Evolutionary conservation across 1,284 basidiomycete genomes (phyloP).

Genomic region (Cryptococcus wingfieldii): DNA sequence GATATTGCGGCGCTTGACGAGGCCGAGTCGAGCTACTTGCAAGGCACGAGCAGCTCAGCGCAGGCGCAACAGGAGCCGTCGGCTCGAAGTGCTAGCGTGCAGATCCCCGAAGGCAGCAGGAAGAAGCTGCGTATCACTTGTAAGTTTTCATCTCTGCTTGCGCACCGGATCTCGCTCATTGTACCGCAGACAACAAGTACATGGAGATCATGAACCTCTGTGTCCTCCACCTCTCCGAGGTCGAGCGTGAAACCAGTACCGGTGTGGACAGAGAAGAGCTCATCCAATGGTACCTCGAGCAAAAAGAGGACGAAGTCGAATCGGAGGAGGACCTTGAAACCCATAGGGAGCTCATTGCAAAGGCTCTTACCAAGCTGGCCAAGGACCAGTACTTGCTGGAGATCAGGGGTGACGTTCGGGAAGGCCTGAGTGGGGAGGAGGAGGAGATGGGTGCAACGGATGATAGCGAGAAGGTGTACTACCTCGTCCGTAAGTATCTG

Average conservation of each 20-base stretch:
- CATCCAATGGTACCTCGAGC: slow-evolving; percentile 94
- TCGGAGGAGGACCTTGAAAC: slow-evolving; percentile 86
- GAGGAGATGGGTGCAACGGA: slow-evolving; percentile 20
- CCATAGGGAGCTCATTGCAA: slow-evolving; percentile 83
- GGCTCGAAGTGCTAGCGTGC: slow-evolving; percentile 24
- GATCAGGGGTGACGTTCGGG: slow-evolving; percentile 72
- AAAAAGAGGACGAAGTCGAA: slow-evolving; percentile 75
- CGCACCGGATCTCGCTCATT: background rate
- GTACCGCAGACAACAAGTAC: slow-evolving; percentile 70
- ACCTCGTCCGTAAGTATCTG: slow-evolving; percentile 44
- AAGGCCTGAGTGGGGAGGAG: slow-evolving; percentile 58
- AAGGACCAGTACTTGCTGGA: slow-evolving; percentile 87
- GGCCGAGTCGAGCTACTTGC: slow-evolving; percentile 38
- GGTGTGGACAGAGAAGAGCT: slow-evolving; percentile 85
- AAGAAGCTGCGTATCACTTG: slow-evolving; percentile 80
- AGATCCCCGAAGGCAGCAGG: slow-evolving; percentile 50
- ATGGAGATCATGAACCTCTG: slow-evolving; percentile 78
- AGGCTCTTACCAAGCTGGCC: slow-evolving; percentile 82
- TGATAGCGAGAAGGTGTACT: slow-evolving; percentile 39
- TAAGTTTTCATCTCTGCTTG: slow-evolving; percentile 19
- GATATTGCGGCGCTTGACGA: slow-evolving; percentile 53
- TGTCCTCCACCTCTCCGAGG: slow-evolving; percentile 72
- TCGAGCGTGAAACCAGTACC: slow-evolving; percentile 69
- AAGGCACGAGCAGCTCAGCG: slow-evolving; percentile 41
- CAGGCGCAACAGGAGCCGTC: slow-evolving; percentile 50